A percentile compares a stretch with the other conserved stretches of the same genome.
Evolutionary conservation across 352 stramenopile genomes (phyloP).

Genomic region (Globisporangium recalcitrans): DNA sequence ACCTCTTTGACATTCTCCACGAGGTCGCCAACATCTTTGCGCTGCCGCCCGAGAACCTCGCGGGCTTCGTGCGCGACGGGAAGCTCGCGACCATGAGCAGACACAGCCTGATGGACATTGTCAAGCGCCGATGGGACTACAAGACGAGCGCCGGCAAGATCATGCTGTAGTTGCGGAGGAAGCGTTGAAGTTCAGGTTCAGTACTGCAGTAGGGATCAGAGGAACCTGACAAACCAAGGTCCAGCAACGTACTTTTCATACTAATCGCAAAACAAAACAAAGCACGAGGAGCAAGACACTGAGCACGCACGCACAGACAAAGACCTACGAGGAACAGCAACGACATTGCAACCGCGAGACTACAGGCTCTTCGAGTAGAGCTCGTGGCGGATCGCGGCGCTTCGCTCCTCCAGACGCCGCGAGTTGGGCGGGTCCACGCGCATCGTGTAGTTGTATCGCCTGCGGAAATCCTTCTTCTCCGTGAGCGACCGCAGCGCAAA

Average conservation of each 20-base stretch:
- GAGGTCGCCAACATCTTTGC: slow-evolving; percentile 80
- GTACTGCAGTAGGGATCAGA: neutral
- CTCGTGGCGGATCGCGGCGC: slow-evolving; percentile 72
- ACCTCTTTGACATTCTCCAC: slow-evolving; percentile 72
- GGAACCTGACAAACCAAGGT: neutral
- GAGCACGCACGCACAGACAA: neutral
- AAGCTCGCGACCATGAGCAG: slow-evolving; percentile 62
- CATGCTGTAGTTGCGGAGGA: slow-evolving; percentile 23
- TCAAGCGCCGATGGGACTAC: slow-evolving; percentile 82
- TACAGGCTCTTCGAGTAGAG: slow-evolving; percentile 85
- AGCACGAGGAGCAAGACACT: neutral
- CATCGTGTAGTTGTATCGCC: slow-evolving; percentile 89
- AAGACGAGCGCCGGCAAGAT: slow-evolving; percentile 77
- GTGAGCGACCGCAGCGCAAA: slow-evolving; percentile 94
- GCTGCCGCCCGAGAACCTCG: slow-evolving; percentile 70
- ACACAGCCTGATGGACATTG: slow-evolving; percentile 50
- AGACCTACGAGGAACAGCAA: too few species aligned
- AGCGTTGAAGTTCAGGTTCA: too few species aligned
- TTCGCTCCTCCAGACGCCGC: slow-evolving; percentile 80
- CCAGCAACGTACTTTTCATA: neutral
- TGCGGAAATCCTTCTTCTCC: slow-evolving; percentile 89
- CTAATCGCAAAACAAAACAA: neutral
- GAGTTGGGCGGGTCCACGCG: slow-evolving; percentile 83
- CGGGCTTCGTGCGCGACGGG: slow-evolving; percentile 67
- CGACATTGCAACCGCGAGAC: too few species aligned